phyloP scores from a whole-genome alignment of 805 yeast species.

The Hanseniaspora taiwanica region DNA sequence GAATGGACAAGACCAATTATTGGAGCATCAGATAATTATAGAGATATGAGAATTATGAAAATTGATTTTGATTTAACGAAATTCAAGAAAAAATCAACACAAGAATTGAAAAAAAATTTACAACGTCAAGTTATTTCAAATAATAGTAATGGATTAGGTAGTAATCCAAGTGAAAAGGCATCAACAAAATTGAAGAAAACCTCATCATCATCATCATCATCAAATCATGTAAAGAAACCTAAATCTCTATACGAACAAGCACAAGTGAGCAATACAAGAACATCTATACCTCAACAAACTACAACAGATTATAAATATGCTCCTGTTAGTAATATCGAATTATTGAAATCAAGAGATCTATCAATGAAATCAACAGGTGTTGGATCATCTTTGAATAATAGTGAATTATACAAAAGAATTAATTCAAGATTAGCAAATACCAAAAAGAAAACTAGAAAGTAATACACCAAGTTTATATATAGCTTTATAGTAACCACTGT shows the following conservation, averaged over 20 bases:
- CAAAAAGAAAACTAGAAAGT: background rate
- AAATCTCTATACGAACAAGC: slow-evolving; percentile 68
- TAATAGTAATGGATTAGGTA: no score
- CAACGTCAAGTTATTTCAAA: no score
- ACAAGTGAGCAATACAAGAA: slow-evolving; percentile 85
- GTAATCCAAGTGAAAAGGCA: slow-evolving; percentile 20
- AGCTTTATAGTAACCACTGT: background rate
- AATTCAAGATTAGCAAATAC: slow-evolving; percentile 29
- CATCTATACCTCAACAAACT: slow-evolving; percentile 89
- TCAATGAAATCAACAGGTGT: slow-evolving; percentile 30
- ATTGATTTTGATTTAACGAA: slow-evolving; percentile 53
- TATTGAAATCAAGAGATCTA: slow-evolving; percentile 22
- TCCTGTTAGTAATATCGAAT: slow-evolving; percentile 54
- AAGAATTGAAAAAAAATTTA: slow-evolving; percentile 9
- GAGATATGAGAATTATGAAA: slow-evolving; percentile 66
- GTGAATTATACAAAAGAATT: slow-evolving; percentile 72
- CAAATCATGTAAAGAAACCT: slow-evolving; percentile 11
- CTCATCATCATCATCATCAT: background rate
- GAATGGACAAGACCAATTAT: slow-evolving; percentile 98
- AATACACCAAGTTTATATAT: no score
- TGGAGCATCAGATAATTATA: slow-evolving; percentile 88
- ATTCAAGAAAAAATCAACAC: slow-evolving; percentile 26
- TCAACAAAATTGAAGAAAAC: slow-evolving; percentile 7
- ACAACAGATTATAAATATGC: slow-evolving; percentile 84
- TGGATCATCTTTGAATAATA: slow-evolving; percentile 40